Evolutionary conservation across 2,329 filamentous ascomycete species (phyloP).

Genomic region (Colletotrichum higginsianum): DNA sequence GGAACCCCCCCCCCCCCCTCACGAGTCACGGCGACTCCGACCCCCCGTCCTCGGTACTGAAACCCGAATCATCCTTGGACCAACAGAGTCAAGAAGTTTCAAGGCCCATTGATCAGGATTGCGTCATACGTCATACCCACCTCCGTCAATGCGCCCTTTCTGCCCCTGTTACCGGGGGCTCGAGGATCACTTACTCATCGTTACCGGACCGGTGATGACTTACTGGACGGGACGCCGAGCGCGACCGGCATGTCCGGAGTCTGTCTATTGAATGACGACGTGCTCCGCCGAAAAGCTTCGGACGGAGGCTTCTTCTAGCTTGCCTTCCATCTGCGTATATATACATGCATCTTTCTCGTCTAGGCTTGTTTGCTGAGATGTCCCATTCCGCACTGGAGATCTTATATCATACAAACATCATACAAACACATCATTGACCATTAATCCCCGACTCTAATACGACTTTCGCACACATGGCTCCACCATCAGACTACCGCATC

Average conservation of each 20-base stretch:
- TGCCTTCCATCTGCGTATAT: not conserved
- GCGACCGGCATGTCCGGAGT: slow-evolving; percentile 9
- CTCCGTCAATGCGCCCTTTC: slow-evolving; percentile 3
- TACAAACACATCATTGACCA: not conserved
- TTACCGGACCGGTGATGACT: slow-evolving; percentile 22
- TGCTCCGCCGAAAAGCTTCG: slow-evolving; percentile 23
- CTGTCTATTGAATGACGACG: slow-evolving; percentile 1
- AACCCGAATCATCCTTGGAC: slow-evolving; percentile 7
- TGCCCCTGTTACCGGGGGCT: not conserved
- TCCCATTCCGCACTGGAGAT: not conserved
- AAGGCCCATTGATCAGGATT: slow-evolving; percentile 8
- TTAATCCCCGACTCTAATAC: not conserved
- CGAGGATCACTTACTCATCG: not conserved
- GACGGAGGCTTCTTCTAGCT: slow-evolving; percentile 22
- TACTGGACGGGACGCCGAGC: slow-evolving; percentile 12
- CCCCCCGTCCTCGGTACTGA: slow-evolving; percentile 32
- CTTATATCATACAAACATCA: not conserved
- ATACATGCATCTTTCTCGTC: not conserved
- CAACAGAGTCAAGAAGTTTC: too few relatives aligned
- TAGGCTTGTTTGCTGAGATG: not conserved
- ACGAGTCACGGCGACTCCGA: slow-evolving; percentile 21
- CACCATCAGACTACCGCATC: slow-evolving; percentile 44
- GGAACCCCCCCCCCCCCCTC: not conserved
- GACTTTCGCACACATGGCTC: slow-evolving; percentile 37
- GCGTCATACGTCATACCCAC: slow-evolving; percentile 31